Percentiles rank a stretch among this genome's conserved stretches.
phyloP scores from a whole-genome alignment of 352 stramenopile genomes.

The Phytophthora sansomeana region DNA sequence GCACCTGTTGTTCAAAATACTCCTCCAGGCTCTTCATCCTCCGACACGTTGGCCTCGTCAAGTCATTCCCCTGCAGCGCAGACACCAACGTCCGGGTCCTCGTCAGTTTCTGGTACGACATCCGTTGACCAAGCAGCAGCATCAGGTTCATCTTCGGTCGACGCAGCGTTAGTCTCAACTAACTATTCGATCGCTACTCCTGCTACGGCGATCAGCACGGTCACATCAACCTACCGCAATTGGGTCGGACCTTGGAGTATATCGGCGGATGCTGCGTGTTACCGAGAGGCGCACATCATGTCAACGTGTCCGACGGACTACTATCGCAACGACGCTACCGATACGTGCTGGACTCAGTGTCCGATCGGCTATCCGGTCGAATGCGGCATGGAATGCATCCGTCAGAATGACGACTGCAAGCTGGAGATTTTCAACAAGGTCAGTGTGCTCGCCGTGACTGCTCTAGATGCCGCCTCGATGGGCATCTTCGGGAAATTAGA shows the following conservation, averaged over 20 bases:
- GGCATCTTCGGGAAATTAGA: constrained; percentile 47
- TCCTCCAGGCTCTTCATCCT: background rate
- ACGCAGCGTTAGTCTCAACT: background rate
- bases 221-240: constrained; percentile 28
- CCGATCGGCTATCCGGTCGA: constrained; percentile 56
- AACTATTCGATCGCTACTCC: constrained; percentile 20
- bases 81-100: background rate
- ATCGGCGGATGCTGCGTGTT: constrained; percentile 22
- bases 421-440: constrained; percentile 50
- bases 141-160: background rate
- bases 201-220: constrained; percentile 6
- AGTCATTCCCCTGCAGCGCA: background rate
- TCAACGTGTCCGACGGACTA: constrained; percentile 42
- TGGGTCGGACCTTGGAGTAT: constrained; percentile 44
- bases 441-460: constrained; percentile 37
- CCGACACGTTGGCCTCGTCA: background rate
- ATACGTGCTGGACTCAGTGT: constrained; percentile 60
- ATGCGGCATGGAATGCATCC: constrained; percentile 56
- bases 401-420: constrained; percentile 47
- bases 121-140: constrained; percentile 1
- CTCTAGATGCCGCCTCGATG: constrained; percentile 36
- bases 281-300: constrained; percentile 40
- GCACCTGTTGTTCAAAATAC: background rate
- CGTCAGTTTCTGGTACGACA: background rate
- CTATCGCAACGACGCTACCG: constrained; percentile 45